Base-by-base conservation (phyloP, 352 stramenopile species). In the Phytophthora rubi region DNA sequence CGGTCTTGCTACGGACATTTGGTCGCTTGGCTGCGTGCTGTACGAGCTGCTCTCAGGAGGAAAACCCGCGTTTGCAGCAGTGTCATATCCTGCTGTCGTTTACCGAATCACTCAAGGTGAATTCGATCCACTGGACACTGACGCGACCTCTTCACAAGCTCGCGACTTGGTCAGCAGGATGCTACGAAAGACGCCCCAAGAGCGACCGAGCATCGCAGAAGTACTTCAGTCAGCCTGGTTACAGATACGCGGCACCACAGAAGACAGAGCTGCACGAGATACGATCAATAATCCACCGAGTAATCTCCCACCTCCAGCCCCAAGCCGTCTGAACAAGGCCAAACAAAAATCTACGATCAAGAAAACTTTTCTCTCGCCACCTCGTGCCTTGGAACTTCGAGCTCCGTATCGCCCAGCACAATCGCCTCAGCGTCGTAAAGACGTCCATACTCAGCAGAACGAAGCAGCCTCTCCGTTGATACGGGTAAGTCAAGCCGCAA, bases 21-120 rank as follows among this genome's bases (percentile, higher is more conserved):
- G 88, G 88, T 91, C 86, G 2, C 81, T 94, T 23, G 88, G 95
- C 0, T 98, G 88, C 49, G 73, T 95, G 2, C 37, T 95, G 21
- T 93, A 92, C 58, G 87, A 95, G 59, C 63, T 93, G 13, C 56
- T 95, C 9, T 72, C 74, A 0, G 68, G 73, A 10, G 69, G 69
- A 32, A 58, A 65, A 13, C 72, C 76, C 5, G 75, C 85, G 3
- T 99, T 99, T 52, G 28, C 44, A 23, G 82, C 74, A 4, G 57
- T 65, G 37, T 82, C 68, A 5, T 89, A 86, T 54, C 76, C 81
- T 9, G 81, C 71, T 28, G 79, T 89, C 6, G 81, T 89, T 2
- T 75, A 74, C 10, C 75, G 76, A 37, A 81, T 89, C 33, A 86
- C 71, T 3, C 77, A 77, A 45, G 77, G 71, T 16, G 33, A 65